Base-by-base conservation (phyloP, 805 yeast species). In the Nakazawaea siamensis region DNA sequence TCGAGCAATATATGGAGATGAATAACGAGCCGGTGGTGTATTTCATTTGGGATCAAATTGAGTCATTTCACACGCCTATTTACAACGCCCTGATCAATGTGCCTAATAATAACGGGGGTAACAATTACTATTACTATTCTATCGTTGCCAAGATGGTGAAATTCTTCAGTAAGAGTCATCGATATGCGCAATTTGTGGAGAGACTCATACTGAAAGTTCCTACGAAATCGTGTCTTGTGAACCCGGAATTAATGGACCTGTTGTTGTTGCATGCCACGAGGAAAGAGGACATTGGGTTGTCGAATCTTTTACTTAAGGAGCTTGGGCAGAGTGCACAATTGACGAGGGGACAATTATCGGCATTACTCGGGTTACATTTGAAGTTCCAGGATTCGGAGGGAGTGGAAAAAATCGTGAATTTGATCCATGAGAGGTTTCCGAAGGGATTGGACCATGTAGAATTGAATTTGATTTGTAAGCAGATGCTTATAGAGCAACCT, bases 171-270 rank as follows among this genome's bases (percentile, higher is more conserved):
- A 55, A 51, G 34, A 51, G 48, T 25, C 43, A 38, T 31, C 41
- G 62, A 31, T 58, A 54, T 30, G 40, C 49, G 11, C 14, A 20
- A 2, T 27, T 55, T 18, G 53, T 58, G 4, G 38, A 42, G 9
- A 44, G 48, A 4, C 17, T 59, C 12, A 47, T 59, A 3, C 38
- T 41, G 18, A 44, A 50, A 24, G 35, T 59, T n/a, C 64, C 64
- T 1, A 43, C 58, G 18, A 52, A 54, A 18, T 52, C 62, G 1
- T 52, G 58, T 18, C 46, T 46, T 24, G 44, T 54, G 3, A 49
- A 54, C 18, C 63, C 64, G 1, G 44, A 44, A 14, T 43, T 59
- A 27, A 55, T 58, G 62, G 42, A 51, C 6, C 42, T 60, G 1
- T 37, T 59, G 19, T 28, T 57, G 4, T 37, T 44, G 17, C 57